Conservation (phyloP, 2,329 filamentous ascomycete genomes). For the Pseudocercospora cruenta region DNA sequence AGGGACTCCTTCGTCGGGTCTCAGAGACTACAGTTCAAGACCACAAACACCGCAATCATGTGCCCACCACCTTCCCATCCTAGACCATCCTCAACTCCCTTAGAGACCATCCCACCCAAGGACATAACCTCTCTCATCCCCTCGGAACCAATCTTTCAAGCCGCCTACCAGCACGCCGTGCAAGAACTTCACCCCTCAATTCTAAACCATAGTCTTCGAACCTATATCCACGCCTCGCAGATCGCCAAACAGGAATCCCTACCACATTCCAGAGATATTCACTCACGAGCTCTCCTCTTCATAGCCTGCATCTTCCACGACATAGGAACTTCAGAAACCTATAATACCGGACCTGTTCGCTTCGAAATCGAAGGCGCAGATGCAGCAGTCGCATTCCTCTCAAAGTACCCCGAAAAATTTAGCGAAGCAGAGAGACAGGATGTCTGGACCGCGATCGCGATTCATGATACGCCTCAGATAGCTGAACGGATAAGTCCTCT, state of each 20-base stretch:
- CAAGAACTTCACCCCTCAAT: constrained; percentile 26
- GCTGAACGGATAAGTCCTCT: constrained; percentile 49
- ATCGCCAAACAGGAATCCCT: constrained; percentile 18
- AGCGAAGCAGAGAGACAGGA: constrained; percentile 39
- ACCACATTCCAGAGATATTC: background rate
- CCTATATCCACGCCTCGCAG: constrained; percentile 26
- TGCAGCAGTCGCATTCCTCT: constrained; percentile 42
- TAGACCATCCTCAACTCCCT: background rate
- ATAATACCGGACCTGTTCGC: constrained; percentile 41
- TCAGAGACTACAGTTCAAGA: background rate
- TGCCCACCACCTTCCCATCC: background rate
- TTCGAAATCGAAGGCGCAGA: constrained; percentile 54
- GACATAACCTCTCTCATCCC: constrained; percentile 18
- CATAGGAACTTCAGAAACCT: constrained; percentile 34
- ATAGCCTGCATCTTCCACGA: constrained; percentile 43
- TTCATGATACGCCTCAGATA: constrained; percentile 50
- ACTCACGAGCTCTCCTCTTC: constrained; percentile 29
- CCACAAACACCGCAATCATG: background rate
- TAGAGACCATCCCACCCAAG: background rate
- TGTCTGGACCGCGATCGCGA: constrained; percentile 52
- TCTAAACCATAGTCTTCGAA: constrained; percentile 30
- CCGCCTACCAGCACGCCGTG: constrained; percentile 22
- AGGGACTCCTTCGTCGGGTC: background rate
- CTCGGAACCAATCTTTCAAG: constrained; percentile 19
- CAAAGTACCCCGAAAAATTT: constrained; percentile 12